Conservation (phyloP, 1,284 basidiomycete genomes). For the Xerocomus nothofagi region DNA sequence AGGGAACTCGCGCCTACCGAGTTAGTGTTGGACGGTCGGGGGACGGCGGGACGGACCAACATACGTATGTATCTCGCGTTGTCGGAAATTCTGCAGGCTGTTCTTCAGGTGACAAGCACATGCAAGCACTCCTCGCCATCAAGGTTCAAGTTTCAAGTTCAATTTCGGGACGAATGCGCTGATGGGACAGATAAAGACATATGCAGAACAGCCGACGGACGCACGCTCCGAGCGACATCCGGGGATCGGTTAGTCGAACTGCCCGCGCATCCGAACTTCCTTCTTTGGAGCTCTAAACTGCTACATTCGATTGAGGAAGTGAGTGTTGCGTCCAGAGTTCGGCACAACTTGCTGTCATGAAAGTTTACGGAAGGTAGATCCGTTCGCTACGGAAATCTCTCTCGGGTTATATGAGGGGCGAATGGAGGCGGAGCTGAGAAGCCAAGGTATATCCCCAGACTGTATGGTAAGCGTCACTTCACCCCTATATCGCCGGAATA, state of each 20-base stretch:
- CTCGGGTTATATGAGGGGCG: neutral
- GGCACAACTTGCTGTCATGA: neutral
- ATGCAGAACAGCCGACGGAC: neutral
- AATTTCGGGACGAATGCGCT: neutral
- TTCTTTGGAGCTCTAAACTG: too few species aligned
- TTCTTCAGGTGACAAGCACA: neutral
- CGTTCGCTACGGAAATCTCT: neutral
- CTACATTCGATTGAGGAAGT: neutral
- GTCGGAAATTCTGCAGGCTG: too few species aligned
- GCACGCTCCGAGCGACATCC: neutral
- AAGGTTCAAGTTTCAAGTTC: too few species aligned
- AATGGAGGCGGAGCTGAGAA: neutral
- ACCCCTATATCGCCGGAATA: too few species aligned
- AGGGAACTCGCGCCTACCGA: too few species aligned
- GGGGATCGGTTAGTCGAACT: too few species aligned
- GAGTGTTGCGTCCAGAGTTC: neutral
- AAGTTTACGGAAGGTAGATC: too few species aligned
- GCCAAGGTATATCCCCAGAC: neutral
- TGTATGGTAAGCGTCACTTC: too few species aligned
- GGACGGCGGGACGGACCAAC: too few species aligned
- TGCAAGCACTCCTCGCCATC: neutral
- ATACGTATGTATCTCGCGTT: too few species aligned
- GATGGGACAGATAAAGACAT: neutral
- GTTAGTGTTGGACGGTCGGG: too few species aligned
- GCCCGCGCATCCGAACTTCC: neutral